A percentile compares a stretch with the other conserved stretches of the same genome.
Evolutionary conservation across 805 yeast genomes (phyloP).

Genomic region (Myxozyma mucilagina): DNA sequence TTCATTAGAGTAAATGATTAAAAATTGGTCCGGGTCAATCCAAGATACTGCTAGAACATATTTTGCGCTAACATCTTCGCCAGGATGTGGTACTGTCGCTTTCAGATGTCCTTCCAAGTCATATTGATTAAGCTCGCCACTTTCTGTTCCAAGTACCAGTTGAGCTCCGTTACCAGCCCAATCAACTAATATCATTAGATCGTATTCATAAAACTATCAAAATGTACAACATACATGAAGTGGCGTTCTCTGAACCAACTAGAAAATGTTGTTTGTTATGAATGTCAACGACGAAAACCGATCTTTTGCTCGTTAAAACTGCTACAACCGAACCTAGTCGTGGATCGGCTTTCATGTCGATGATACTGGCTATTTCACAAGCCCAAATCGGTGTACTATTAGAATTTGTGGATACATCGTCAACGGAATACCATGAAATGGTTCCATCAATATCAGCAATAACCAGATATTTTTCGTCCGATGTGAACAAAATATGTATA

Average conservation of each 20-base stretch:
- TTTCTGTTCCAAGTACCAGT: slow-evolving; percentile 30
- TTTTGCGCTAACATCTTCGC: not conserved
- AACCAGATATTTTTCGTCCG: slow-evolving; percentile 34
- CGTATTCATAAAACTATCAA: not conserved
- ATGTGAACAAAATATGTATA: slow-evolving; percentile 30
- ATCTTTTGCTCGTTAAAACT: not conserved
- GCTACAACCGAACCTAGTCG: not conserved
- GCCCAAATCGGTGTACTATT: not conserved
- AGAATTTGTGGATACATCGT: not conserved
- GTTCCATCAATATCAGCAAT: slow-evolving; percentile 18
- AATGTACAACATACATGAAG: not conserved
- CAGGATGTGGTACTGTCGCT: slow-evolving; percentile 22
- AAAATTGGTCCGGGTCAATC: slow-evolving; percentile 31
- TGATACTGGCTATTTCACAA: not conserved
- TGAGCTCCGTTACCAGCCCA: slow-evolving; percentile 38
- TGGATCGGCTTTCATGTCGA: slow-evolving; percentile 8
- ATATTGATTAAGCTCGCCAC: slow-evolving; percentile 30
- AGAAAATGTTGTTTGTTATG: not conserved
- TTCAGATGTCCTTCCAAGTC: slow-evolving; percentile 21
- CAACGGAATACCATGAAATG: slow-evolving; percentile 20
- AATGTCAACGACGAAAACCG: not conserved
- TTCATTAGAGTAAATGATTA: slow-evolving; percentile 32
- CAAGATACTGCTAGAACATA: slow-evolving; percentile 29
- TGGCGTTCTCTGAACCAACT: not conserved
- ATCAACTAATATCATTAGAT: slow-evolving; percentile 11